phyloP scores from a whole-genome alignment of 2,329 filamentous ascomycete species.

The Penicillium griseofulvum region DNA sequence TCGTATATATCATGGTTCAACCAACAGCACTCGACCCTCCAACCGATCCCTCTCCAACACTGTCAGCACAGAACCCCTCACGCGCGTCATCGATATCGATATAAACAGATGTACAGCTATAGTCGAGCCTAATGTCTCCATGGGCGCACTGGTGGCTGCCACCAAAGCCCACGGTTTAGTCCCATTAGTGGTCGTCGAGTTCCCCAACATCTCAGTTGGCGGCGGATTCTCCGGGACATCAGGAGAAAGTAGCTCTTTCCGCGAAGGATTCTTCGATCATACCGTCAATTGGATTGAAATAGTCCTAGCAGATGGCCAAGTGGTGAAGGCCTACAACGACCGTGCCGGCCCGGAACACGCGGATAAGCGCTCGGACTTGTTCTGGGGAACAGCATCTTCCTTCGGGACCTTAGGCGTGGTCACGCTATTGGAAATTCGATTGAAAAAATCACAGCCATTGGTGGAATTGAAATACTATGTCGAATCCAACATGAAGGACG shows the following conservation, averaged over 20 bases:
- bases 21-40: slow-evolving; percentile 68
- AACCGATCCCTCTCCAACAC: slow-evolving; percentile 47
- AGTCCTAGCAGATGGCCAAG: slow-evolving; percentile 58
- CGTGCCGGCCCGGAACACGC: slow-evolving; percentile 10
- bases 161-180: slow-evolving; percentile 57
- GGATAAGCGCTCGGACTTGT: slow-evolving; percentile 53
- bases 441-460: slow-evolving; percentile 54
- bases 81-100: slow-evolving; percentile 63
- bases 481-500: slow-evolving; percentile 49
- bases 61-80: slow-evolving; percentile 65
- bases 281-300: slow-evolving; percentile 64
- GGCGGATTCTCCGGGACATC: slow-evolving; percentile 66
- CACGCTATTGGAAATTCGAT: slow-evolving; percentile 59
- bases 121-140: slow-evolving; percentile 69
- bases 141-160: slow-evolving; percentile 62
- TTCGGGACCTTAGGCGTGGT: slow-evolving; percentile 62
- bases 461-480: slow-evolving; percentile 64
- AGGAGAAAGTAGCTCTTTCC: slow-evolving; percentile 66
- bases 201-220: slow-evolving; percentile 67
- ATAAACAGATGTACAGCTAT: slow-evolving; percentile 52
- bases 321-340: slow-evolving; percentile 48
- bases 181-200: slow-evolving; percentile 68
- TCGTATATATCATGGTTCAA: slow-evolving; percentile 74
- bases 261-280: slow-evolving; percentile 64
- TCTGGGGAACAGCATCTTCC: slow-evolving; percentile 58